Percentiles rank a stretch among this genome's conserved stretches.
phyloP scores from a whole-genome alignment of 1,139 yeast species.

The Sugiyamaella novakii region DNA sequence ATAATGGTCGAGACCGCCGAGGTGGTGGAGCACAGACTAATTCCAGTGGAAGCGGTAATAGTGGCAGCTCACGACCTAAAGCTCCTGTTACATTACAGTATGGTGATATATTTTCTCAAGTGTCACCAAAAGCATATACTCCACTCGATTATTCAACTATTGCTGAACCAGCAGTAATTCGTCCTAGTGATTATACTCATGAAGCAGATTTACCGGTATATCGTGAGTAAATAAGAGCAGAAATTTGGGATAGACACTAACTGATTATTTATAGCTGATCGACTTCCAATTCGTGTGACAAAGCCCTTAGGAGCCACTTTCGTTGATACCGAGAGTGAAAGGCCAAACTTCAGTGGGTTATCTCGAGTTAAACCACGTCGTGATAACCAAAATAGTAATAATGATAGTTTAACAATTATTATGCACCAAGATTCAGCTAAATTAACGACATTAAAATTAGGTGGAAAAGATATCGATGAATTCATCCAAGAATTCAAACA shows the following conservation, averaged over 20 bases:
- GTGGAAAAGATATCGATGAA: conserved; percentile 24
- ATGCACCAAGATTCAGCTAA: conserved; percentile 21
- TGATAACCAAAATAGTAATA: conserved; percentile 20
- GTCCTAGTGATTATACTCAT: conserved; percentile 34
- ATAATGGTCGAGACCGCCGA: conserved; percentile 11
- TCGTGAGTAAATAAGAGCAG: conserved; percentile 33
- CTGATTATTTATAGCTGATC: conserved; percentile 23
- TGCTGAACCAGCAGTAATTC: conserved; percentile 29
- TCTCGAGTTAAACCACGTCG: conserved; percentile 28
- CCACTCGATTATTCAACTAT: conserved; percentile 37
- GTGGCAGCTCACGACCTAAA: conserved; percentile 2
- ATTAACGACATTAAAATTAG: conserved; percentile 28
- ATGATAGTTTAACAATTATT: conserved; percentile 27
- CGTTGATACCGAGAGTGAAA: conserved; percentile 36
- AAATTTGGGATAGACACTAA: not conserved
- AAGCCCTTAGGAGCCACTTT: conserved; percentile 37
- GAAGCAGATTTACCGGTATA: conserved; percentile 36
- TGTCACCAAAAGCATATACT: conserved; percentile 39
- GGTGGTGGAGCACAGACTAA: no score
- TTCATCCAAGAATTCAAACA: conserved; percentile 17
- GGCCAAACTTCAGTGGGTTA: conserved; percentile 31
- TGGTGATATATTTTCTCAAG: conserved; percentile 34
- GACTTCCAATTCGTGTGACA: conserved; percentile 30
- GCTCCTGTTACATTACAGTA: conserved; percentile 10
- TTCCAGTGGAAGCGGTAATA: no score